These are phyloP conservation scores for sweet orange (Citrus sinensis) DNA, from an alignment of 345 rosid genomes.

Conservation along the genomic window DVS_A1.0 CM039163.1:2743501-2744000, in stretches of 20 bases:
- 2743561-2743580: no score
- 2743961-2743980: constrained; percentile 34
- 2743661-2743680: constrained; percentile 41
- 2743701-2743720: constrained; percentile 36
- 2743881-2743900: neutral
- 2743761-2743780: constrained; percentile 23
- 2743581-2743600: neutral
- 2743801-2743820: neutral
- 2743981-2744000: constrained; percentile 71
- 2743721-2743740: no score
- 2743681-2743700: constrained; percentile 38
- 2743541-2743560: no score
- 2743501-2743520: constrained; percentile 9
- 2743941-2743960: constrained; percentile 19
- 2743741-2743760: constrained; percentile 7
- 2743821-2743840: constrained; percentile 8
- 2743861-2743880: neutral
- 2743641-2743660: constrained; percentile 51
- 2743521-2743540: neutral
- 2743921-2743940: constrained; percentile 3
- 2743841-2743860: neutral
- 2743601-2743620: constrained; percentile 30
- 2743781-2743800: neutral
- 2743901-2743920: constrained; percentile 14
- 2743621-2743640: constrained; percentile 22